Conservation (phyloP, 2,329 filamentous ascomycete species). For the Sarocladium brachiariae region DNA sequence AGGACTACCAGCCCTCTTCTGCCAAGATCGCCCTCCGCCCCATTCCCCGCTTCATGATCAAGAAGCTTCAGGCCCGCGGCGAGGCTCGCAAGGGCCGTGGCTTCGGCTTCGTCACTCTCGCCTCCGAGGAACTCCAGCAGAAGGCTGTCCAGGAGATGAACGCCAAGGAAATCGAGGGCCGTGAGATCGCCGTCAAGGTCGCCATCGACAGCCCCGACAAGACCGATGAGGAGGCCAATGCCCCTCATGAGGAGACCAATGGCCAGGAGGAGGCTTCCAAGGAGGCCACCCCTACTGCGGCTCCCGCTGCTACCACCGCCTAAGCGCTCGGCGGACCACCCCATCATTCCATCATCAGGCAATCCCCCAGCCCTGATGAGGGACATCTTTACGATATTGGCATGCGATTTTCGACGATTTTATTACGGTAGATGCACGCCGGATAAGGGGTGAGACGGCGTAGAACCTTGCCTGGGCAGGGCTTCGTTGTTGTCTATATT, state of each 20-base stretch:
- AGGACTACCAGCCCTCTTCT: constrained; percentile 82
- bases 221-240: constrained; percentile 75
- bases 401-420: constrained; percentile 32
- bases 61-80: constrained; percentile 97
- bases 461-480: constrained; percentile 15
- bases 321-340: constrained; percentile 17
- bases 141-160: constrained; percentile 99
- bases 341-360: background rate
- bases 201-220: constrained; percentile 99
- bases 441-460: constrained; percentile 5
- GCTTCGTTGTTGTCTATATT: constrained; percentile 2
- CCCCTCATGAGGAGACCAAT: constrained; percentile 35
- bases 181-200: constrained; percentile 99
- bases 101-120: constrained; percentile 95
- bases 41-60: constrained; percentile 99
- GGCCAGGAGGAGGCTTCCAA: constrained; percentile 20
- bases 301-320: constrained; percentile 20
- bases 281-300: constrained; percentile 15
- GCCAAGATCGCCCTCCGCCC: constrained; percentile 98
- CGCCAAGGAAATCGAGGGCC: constrained; percentile 97
- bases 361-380: constrained; percentile 17
- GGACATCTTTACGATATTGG: constrained; percentile 31
- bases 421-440: constrained; percentile 30
- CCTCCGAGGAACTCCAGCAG: constrained; percentile 91
- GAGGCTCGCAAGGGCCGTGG: constrained; percentile 98